Evolutionary conservation across 1,139 yeast species (phyloP).

Genomic region (Debaryomycetaceae sp.): DNA sequence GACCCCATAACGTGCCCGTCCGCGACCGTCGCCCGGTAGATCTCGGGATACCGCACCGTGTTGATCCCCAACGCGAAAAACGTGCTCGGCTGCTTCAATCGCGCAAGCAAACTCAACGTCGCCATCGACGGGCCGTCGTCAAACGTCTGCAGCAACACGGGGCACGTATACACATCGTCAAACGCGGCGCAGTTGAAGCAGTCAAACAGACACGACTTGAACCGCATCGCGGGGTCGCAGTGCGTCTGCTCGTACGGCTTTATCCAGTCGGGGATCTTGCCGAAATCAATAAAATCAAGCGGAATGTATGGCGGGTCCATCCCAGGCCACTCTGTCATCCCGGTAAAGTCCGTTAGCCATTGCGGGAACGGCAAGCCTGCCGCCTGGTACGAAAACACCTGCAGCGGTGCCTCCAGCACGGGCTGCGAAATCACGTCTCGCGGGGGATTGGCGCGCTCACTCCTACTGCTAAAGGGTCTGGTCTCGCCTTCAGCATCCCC

Average conservation of each 20-base stretch:
- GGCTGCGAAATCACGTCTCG: not conserved
- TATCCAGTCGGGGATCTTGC: conserved; percentile 32
- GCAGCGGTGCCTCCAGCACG: not conserved
- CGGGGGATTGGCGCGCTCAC: not conserved
- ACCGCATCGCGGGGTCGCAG: conserved; percentile 37
- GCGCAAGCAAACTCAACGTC: conserved; percentile 48
- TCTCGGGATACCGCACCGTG: conserved; percentile 64
- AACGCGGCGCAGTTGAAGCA: conserved; percentile 69
- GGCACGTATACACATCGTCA: conserved; percentile 73
- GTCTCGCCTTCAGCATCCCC: too few species aligned
- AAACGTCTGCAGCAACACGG: conserved; percentile 70
- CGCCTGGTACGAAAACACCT: not conserved
- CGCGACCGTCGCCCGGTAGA: conserved; percentile 44
- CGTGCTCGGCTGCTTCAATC: conserved; percentile 44
- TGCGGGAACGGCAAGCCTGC: conserved; percentile 46
- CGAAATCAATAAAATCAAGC: conserved; percentile 54
- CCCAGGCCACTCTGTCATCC: conserved; percentile 72
- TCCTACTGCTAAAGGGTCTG: too few species aligned
- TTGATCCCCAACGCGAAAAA: conserved; percentile 82
- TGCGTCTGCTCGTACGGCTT: conserved; percentile 45
- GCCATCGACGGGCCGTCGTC: conserved; percentile 89
- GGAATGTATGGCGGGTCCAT: conserved; percentile 81
- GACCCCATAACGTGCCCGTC: conserved; percentile 75
- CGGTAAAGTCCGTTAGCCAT: conserved; percentile 73
- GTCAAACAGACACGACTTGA: conserved; percentile 64